Evolutionary conservation across 2,329 filamentous ascomycete genomes (phyloP).

Genomic region (Colletotrichum paranaense): DNA sequence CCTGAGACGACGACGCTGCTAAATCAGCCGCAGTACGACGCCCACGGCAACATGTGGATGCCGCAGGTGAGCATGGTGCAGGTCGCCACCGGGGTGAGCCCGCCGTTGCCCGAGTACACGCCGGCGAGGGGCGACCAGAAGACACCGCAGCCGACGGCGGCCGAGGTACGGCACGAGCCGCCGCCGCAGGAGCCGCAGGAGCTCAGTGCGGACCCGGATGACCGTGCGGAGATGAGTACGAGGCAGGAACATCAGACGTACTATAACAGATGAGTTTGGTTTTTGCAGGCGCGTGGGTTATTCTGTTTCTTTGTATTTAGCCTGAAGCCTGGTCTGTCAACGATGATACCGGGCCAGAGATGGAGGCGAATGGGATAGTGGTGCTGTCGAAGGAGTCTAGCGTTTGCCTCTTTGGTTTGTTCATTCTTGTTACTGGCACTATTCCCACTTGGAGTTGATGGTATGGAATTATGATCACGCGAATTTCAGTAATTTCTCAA

Average conservation of each 20-base stretch:
- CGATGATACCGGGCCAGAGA: not conserved
- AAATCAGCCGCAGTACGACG: conserved; percentile 43
- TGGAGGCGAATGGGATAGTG: not conserved
- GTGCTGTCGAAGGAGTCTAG: not conserved
- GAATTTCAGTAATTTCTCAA: not conserved
- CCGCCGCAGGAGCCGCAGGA: conserved; percentile 29
- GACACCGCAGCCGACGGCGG: not conserved
- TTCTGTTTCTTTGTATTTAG: not conserved
- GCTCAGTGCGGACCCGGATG: conserved; percentile 21
- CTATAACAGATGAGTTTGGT: conserved; percentile 21
- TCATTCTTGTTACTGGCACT: not conserved
- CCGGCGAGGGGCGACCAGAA: conserved; percentile 19
- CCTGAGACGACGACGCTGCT: conserved; percentile 21
- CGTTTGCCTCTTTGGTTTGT: not conserved
- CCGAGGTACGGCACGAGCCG: conserved; percentile 3
- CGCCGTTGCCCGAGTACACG: conserved; percentile 28
- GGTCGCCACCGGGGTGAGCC: conserved; percentile 27
- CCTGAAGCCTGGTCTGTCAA: not conserved
- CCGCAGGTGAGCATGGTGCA: conserved; percentile 48
- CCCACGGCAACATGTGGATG: conserved; percentile 46
- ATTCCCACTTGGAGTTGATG: not conserved
- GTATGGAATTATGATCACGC: not conserved
- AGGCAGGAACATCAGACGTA: conserved; percentile 27
- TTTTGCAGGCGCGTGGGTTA: not conserved
- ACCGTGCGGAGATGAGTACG: not conserved